Evolutionary conservation across 495 filamentous ascomycete species (phyloP).

Genomic region (Trichoderma virens): DNA sequence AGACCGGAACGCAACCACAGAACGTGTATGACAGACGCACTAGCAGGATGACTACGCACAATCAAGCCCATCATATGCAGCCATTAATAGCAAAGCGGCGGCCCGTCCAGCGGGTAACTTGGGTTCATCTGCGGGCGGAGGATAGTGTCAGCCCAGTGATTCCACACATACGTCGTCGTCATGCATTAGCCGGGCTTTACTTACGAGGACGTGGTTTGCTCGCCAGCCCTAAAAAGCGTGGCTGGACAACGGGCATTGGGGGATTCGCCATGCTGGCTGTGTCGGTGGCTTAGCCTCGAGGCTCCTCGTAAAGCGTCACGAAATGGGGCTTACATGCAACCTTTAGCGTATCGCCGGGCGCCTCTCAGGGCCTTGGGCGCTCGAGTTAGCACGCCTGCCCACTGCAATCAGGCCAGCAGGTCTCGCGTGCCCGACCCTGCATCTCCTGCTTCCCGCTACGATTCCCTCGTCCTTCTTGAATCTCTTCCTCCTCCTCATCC

Average conservation of each 20-base stretch:
- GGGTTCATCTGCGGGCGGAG: background rate
- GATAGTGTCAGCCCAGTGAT: background rate
- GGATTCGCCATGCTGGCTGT: background rate
- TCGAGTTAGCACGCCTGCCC: background rate
- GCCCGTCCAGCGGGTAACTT: slow-evolving; percentile 6
- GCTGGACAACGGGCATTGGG: background rate
- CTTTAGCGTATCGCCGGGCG: background rate
- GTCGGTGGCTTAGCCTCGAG: background rate
- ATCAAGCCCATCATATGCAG: background rate
- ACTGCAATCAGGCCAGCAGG: background rate
- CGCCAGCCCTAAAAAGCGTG: background rate
- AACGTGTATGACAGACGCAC: too few species aligned
- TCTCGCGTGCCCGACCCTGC: background rate
- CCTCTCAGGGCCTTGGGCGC: background rate
- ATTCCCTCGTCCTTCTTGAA: background rate
- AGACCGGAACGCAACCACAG: too few species aligned
- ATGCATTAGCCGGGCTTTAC: too few species aligned
- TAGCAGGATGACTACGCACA: background rate
- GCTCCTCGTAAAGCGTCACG: background rate
- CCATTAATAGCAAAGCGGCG: background rate
- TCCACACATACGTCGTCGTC: background rate
- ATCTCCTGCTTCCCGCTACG: background rate
- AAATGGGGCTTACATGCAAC: background rate
- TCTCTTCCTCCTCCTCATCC: background rate
- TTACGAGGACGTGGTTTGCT: too few species aligned